phyloP scores from a whole-genome alignment of 805 yeast genomes.

The Suhomyces vadensis region DNA sequence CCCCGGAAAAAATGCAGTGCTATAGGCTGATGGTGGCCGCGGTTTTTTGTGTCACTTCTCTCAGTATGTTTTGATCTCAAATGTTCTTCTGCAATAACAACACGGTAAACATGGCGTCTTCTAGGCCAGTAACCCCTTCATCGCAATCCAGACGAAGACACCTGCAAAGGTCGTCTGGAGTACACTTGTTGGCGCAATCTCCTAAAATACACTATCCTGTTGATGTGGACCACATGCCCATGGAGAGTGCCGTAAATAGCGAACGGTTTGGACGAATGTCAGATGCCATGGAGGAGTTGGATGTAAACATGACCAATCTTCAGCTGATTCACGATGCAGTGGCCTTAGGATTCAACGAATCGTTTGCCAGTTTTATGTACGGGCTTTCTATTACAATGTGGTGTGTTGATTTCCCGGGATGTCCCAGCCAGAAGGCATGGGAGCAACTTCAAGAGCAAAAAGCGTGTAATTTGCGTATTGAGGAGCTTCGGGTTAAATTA shows the following conservation, averaged over 20 bases:
- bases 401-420: constrained; percentile 70
- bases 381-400: constrained; percentile 85
- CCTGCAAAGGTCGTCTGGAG: constrained; percentile 26
- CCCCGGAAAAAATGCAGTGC: too few species aligned
- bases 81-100: too few species aligned
- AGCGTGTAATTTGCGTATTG: constrained; percentile 23
- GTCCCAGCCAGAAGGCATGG: constrained; percentile 37
- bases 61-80: too few species aligned
- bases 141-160: constrained; percentile 19
- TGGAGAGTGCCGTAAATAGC: constrained; percentile 39
- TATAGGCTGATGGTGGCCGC: too few species aligned
- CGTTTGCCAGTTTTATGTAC: constrained; percentile 72
- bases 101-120: constrained; percentile 17
- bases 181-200: constrained; percentile 33
- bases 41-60: too few species aligned
- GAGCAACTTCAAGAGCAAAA: constrained; percentile 27
- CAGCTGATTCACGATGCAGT: constrained; percentile 62
- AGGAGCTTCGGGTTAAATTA: constrained; percentile 21
- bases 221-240: constrained; percentile 40
- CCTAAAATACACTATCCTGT: constrained; percentile 49
- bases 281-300: constrained; percentile 56
- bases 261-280: constrained; percentile 46
- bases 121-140: constrained; percentile 26
- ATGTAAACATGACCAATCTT: constrained; percentile 56
- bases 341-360: constrained; percentile 65